Percentiles rank a stretch among this genome's conserved stretches.
Evolutionary conservation across 2,329 filamentous ascomycete species (phyloP).

Genomic region (Cylindrodendrum hubeiense): DNA sequence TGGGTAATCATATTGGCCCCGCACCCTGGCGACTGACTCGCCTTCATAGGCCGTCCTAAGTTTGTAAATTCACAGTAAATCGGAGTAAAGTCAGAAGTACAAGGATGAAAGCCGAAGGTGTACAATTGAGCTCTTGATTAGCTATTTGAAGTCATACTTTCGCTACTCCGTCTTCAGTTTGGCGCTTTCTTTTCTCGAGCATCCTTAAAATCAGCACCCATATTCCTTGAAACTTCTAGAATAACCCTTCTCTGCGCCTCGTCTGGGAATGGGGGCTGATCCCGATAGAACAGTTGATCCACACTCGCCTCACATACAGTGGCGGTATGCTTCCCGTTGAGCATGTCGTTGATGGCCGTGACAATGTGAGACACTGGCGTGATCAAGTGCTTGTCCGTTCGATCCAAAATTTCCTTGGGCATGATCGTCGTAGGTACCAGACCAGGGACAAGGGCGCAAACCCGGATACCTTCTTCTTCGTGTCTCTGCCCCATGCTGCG

Average conservation of each 20-base stretch:
- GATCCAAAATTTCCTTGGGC: not conserved
- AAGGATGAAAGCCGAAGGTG: too few relatives aligned
- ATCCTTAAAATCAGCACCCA: not conserved
- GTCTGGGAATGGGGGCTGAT: not conserved
- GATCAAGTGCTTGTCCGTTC: not conserved
- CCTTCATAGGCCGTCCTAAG: too few relatives aligned
- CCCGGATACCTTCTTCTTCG: not conserved
- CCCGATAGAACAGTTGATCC: not conserved
- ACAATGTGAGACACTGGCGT: not conserved
- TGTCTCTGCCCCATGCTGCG: not conserved
- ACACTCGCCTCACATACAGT: not conserved
- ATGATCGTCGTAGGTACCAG: not conserved
- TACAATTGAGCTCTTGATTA: too few relatives aligned
- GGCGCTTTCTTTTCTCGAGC: not conserved
- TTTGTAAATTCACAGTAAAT: too few relatives aligned
- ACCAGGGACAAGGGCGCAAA: not conserved
- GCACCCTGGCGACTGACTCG: too few relatives aligned
- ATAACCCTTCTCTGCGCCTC: not conserved
- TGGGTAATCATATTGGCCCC: too few relatives aligned
- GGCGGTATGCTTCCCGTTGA: not conserved
- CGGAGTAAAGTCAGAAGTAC: too few relatives aligned
- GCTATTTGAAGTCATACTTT: too few relatives aligned
- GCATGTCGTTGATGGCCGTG: not conserved
- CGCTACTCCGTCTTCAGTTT: too few relatives aligned
- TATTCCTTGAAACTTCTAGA: not conserved